Conservation (phyloP, 176 grass and related monocot genomes). For the Panicum miliaceum region DNA sequence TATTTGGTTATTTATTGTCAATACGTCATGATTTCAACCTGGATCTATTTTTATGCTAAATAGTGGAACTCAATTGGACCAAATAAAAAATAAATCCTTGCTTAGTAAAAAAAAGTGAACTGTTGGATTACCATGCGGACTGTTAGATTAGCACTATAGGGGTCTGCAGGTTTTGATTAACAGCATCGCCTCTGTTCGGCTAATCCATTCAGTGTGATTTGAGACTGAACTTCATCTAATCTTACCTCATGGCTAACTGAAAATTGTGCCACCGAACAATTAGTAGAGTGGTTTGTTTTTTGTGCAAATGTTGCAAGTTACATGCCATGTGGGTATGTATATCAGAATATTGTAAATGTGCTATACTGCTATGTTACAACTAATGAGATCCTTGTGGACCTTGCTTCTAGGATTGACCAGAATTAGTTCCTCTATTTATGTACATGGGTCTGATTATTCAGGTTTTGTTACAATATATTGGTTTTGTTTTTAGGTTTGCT, state of each 20-base stretch:
- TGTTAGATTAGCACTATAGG: neutral
- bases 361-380: neutral
- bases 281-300: neutral
- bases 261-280: neutral
- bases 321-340: neutral
- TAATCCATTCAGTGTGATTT: neutral
- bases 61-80: neutral
- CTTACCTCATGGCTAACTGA: neutral
- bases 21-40: neutral
- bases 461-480: neutral
- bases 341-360: neutral
- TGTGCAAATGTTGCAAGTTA: constrained; percentile 13
- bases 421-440: neutral
- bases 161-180: neutral
- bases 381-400: neutral
- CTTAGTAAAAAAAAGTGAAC: neutral
- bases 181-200: neutral
- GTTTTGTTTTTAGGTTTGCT: constrained; percentile 64
- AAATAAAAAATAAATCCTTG: neutral
- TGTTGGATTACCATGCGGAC: neutral
- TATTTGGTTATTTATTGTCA: neutral
- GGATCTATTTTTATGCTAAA: neutral
- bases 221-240: neutral
- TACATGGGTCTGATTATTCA: constrained; percentile 3
- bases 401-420: neutral